Evolutionary conservation across 2,329 filamentous ascomycete species (phyloP), one percentile per base, ranked within the genome.

Genomic region (Diaporthe aspalathi): DNA sequence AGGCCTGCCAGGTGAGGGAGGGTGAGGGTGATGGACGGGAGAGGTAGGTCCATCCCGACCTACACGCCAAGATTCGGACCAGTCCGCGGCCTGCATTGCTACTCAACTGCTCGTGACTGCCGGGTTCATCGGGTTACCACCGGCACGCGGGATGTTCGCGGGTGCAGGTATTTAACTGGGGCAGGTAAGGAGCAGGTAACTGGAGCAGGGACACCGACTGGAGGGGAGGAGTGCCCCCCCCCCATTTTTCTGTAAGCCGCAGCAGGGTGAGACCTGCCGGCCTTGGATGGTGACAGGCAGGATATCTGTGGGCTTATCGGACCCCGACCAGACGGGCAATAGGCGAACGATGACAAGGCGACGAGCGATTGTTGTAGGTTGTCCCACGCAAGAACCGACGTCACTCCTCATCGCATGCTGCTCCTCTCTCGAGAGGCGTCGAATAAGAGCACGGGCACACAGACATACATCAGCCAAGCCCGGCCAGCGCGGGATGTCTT

Each of bases 231-330:
- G 5, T 8, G 5, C 32, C 32, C 32, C 32, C 32, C 8, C 32
- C 32, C 7, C 52, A 20, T 43, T 20, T 67, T 43, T n/a, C 50
- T 52, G 68, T 65, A 52, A 56, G 32, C 35, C 29, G 49, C 27
- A 70, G 49, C 27, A 70, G 63, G 67, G 70, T 70, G 70, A 72
- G 53, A 72, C 72, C 63, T 52, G 45, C 71, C 49, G 68, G 29
- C 27, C 68, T 60, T 49, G 69, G 47, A 47, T 24, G 35, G 32
- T 47, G 35, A 68, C 49, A 29, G 24, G 56, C 53, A 50, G 22
- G 67, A 66, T 70, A 66, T 66, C 70, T 67, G 68, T 56, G 56
- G 49, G 49, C 69, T 54, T 66, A 49, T 45, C 68, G 56, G 65
- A 14, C 24, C n/a, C 29, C 57, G 27, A 66, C 47, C 54, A 32